phyloP scores from a whole-genome alignment of 257 asterid species.

The Thymus quinquecostatus region DNA sequence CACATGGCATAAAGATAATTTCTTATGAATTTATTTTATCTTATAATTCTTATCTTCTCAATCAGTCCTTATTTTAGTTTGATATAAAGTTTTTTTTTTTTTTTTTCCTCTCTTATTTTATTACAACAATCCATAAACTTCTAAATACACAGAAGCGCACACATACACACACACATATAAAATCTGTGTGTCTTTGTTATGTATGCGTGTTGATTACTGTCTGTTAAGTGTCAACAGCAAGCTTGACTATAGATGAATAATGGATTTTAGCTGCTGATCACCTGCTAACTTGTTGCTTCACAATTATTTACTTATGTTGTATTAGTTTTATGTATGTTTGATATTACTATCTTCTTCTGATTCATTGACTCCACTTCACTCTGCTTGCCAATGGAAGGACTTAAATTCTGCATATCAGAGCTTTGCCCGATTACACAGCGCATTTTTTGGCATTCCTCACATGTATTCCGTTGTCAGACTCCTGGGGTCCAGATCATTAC shows the following conservation, averaged over 20 bases:
- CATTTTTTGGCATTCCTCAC: slow-evolving; percentile 95
- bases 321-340: slow-evolving; percentile 19
- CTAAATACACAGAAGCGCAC: too few relatives aligned
- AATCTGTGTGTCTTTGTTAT: too few relatives aligned
- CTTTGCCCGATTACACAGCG: slow-evolving; percentile 90
- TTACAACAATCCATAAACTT: slow-evolving; percentile 5
- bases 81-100: not conserved
- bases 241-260: not conserved
- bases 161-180: not conserved
- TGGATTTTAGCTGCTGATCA: not conserved
- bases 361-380: slow-evolving; percentile 12
- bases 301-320: slow-evolving; percentile 18
- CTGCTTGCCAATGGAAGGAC: slow-evolving; percentile 55
- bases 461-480: slow-evolving; percentile 84
- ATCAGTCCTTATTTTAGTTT: not conserved
- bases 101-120: too few relatives aligned
- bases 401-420: slow-evolving; percentile 94
- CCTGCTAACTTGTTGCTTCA: slow-evolving; percentile 7
- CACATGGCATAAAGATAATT: not conserved
- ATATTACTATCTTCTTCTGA: slow-evolving; percentile 13
- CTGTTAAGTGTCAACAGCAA: not conserved
- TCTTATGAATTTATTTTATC: not conserved
- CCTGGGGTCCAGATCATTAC: slow-evolving; percentile 93
- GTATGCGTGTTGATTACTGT: not conserved
- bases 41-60: not conserved